These are phyloP conservation scores for Tetracladium setigerum DNA, from an alignment of 495 filamentous ascomycete species.

Conservation along the genomic window DNA sequence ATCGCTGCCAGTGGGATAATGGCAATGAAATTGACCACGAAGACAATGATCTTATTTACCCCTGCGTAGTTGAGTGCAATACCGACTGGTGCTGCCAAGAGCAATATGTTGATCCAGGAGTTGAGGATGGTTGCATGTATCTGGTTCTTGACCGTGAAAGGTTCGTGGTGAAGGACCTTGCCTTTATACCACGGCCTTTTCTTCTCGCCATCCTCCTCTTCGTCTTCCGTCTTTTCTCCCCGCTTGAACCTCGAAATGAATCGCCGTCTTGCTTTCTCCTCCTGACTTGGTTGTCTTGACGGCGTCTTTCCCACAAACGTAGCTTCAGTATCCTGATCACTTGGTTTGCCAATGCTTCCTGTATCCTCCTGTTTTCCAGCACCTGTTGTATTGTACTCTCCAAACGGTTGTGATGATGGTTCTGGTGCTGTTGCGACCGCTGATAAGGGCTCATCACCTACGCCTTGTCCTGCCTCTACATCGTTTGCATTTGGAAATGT, in stretches of 20 bases:
- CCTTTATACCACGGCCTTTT: slow-evolving; percentile 25
- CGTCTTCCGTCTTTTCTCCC: slow-evolving; percentile 3
- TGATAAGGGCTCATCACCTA: slow-evolving; percentile 5
- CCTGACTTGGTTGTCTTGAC: not conserved
- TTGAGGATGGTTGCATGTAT: slow-evolving; percentile 62
- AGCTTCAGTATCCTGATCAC: slow-evolving; percentile 9
- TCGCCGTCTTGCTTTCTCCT: slow-evolving; percentile 7
- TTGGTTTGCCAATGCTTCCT: not conserved
- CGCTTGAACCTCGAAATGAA: slow-evolving; percentile 4
- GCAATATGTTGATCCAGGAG: slow-evolving; percentile 77
- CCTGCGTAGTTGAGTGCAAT: slow-evolving; percentile 64
- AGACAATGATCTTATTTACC: slow-evolving; percentile 44
- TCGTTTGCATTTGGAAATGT: slow-evolving; percentile 7
- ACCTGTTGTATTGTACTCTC: slow-evolving; percentile 3
- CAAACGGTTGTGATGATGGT: not conserved
- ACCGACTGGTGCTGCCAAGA: slow-evolving; percentile 73
- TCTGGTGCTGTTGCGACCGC: slow-evolving; percentile 4
- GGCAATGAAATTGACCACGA: slow-evolving; percentile 82
- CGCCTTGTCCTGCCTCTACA: slow-evolving; percentile 6
- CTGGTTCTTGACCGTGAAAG: slow-evolving; percentile 62
- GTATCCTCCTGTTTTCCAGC: not conserved
- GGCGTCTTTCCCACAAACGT: slow-evolving; percentile 1
- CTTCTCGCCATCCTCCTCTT: slow-evolving; percentile 29
- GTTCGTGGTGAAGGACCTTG: slow-evolving; percentile 27
- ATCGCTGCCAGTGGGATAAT: slow-evolving; percentile 86